Evolutionary conservation across 495 filamentous ascomycete species (phyloP).

Genomic region (Letharia columbiana): DNA sequence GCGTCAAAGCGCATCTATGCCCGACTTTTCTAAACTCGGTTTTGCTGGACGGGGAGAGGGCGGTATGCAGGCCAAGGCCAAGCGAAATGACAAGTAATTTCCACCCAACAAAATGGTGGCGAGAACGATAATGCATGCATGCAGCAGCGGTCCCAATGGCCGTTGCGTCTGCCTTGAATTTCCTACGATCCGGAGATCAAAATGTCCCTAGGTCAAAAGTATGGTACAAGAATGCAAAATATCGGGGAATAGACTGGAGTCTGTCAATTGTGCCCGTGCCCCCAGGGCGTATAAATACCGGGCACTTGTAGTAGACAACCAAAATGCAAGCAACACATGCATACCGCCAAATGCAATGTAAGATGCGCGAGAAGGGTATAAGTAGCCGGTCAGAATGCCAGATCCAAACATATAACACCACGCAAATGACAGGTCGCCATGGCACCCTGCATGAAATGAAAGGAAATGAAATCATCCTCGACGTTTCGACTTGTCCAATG

Average conservation of each 20-base stretch:
- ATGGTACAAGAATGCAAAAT: slow-evolving; percentile 7
- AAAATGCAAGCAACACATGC: slow-evolving; percentile 1
- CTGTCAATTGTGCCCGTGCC: background rate
- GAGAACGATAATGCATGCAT: background rate
- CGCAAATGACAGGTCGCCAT: background rate
- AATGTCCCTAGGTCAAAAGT: background rate
- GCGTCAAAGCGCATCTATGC: background rate
- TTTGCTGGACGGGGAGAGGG: background rate
- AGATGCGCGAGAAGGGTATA: slow-evolving; percentile 14
- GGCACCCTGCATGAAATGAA: background rate
- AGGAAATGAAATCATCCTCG: background rate
- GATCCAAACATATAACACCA: slow-evolving; percentile 1
- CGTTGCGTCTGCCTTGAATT: background rate
- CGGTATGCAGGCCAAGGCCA: background rate
- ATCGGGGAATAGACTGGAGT: background rate
- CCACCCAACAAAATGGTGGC: background rate
- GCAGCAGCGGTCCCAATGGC: background rate
- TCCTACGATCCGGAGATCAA: background rate
- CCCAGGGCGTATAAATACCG: slow-evolving; percentile 4
- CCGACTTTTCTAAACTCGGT: background rate
- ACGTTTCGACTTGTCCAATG: background rate
- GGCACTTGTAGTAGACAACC: background rate
- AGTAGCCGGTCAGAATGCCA: slow-evolving; percentile 8
- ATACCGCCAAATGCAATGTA: slow-evolving; percentile 11
- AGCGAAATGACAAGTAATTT: background rate